phyloP scores from a whole-genome alignment of 208 protist species.

The Balamuthia mandrillaris region DNA sequence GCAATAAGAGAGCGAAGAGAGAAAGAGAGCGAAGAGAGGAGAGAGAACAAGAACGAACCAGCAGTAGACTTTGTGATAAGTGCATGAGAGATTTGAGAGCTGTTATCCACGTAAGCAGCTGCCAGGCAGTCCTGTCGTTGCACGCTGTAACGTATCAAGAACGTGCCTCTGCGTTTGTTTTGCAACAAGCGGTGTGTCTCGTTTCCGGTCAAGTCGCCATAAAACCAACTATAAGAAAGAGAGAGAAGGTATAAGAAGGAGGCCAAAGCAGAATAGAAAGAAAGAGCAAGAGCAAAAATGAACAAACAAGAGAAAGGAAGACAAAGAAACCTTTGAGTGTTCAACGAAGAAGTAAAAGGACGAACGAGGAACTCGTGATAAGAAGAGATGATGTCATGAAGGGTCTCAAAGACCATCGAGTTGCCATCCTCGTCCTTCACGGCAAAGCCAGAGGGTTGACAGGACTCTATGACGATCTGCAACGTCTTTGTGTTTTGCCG shows the following conservation, averaged over 20 bases:
- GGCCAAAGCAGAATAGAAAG: background rate
- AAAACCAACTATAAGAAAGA: constrained; percentile 11
- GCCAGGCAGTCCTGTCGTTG: background rate
- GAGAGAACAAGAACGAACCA: no score
- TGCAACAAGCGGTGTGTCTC: background rate
- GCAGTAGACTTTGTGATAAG: background rate
- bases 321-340: background rate
- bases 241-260: background rate
- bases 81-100: background rate
- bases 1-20: no score
- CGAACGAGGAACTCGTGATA: background rate
- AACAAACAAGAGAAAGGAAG: no score
- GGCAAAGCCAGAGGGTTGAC: background rate
- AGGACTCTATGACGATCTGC: background rate
- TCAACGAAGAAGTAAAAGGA: background rate
- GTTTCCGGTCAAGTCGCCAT: background rate
- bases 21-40: no score
- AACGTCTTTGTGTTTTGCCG: background rate
- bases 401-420: background rate
- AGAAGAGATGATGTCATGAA: background rate
- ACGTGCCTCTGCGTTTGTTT: background rate
- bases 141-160: background rate
- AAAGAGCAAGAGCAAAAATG: background rate
- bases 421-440: constrained; percentile 18
- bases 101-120: background rate